Conservation (phyloP, 352 stramenopile species). For the Pythium chondricola region DNA sequence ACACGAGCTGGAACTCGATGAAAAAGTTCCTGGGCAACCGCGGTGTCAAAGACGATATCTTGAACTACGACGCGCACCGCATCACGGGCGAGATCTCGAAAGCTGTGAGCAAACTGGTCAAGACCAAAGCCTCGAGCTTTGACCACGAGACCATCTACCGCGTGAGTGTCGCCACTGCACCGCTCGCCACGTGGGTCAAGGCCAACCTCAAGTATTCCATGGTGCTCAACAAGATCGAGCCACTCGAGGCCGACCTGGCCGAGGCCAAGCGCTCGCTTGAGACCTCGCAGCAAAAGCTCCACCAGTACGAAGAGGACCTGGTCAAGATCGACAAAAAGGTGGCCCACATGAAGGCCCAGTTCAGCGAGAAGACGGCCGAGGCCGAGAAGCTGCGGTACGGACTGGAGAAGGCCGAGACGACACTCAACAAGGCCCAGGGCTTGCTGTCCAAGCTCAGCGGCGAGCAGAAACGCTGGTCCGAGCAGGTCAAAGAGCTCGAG, state of each 20-base stretch:
- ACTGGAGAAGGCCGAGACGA: constrained; percentile 84
- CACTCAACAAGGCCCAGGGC: constrained; percentile 88
- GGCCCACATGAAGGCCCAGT: constrained; percentile 89
- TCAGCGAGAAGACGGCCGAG: constrained; percentile 90
- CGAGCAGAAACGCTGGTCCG: constrained; percentile 89
- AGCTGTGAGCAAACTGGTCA: constrained; percentile 90
- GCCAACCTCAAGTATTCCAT: constrained; percentile 94
- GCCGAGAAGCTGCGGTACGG: constrained; percentile 87
- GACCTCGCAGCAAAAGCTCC: constrained; percentile 80
- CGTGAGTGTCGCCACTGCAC: constrained; percentile 91
- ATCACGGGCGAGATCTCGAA: constrained; percentile 90
- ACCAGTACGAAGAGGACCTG: constrained; percentile 89
- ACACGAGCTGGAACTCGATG: constrained; percentile 96
- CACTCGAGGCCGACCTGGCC: constrained; percentile 86
- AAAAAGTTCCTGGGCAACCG: constrained; percentile 95
- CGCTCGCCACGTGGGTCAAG: constrained; percentile 94
- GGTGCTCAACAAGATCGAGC: constrained; percentile 94
- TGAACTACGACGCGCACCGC: constrained; percentile 92
- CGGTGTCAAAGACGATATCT: constrained; percentile 95
- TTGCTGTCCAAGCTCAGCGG: constrained; percentile 88
- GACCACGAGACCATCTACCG: constrained; percentile 93
- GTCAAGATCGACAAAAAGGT: constrained; percentile 87
- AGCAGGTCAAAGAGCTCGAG: constrained; percentile 85
- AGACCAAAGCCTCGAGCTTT: constrained; percentile 91
- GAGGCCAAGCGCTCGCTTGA: constrained; percentile 87